phyloP scores from a whole-genome alignment of 2,329 filamentous ascomycete genomes.

The Mycosphaerelloides madeirae region DNA sequence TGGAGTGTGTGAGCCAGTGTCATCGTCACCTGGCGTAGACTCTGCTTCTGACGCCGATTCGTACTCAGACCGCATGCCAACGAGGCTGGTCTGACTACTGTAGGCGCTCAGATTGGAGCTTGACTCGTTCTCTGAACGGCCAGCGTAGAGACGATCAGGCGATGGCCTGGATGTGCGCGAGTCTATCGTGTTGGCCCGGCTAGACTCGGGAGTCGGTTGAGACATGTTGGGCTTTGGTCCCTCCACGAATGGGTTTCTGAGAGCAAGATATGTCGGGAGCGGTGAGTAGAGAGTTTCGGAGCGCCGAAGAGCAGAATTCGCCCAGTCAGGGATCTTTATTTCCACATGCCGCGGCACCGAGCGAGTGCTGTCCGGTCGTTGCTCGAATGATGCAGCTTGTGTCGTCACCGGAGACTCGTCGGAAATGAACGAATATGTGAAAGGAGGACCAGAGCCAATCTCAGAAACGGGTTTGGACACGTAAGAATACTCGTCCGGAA shows the following conservation, averaged over 20 bases:
- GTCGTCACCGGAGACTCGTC: slow-evolving; percentile 11
- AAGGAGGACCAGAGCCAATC: slow-evolving; percentile 11
- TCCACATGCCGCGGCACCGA: slow-evolving; percentile 43
- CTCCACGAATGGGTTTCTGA: slow-evolving; percentile 23
- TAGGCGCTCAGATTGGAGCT: slow-evolving; percentile 39
- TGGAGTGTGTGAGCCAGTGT: slow-evolving; percentile 27
- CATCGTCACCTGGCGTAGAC: slow-evolving; percentile 23
- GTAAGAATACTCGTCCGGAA: slow-evolving; percentile 34
- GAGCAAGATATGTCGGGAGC: slow-evolving; percentile 16
- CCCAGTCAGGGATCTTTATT: slow-evolving; percentile 45
- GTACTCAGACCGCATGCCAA: slow-evolving; percentile 38
- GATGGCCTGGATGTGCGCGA: slow-evolving; percentile 43
- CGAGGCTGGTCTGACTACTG: slow-evolving; percentile 45
- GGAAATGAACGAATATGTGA: slow-evolving; percentile 10
- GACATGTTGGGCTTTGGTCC: slow-evolving; percentile 36
- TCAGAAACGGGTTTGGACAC: slow-evolving; percentile 14
- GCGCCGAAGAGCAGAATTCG: slow-evolving; percentile 38
- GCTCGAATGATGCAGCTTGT: slow-evolving; percentile 6
- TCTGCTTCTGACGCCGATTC: slow-evolving; percentile 38
- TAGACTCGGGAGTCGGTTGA: slow-evolving; percentile 39
- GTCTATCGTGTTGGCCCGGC: slow-evolving; percentile 45
- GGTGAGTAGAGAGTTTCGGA: slow-evolving; percentile 29
- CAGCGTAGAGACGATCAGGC: slow-evolving; percentile 38
- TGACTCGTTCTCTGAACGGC: slow-evolving; percentile 32
- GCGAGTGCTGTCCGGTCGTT: slow-evolving; percentile 13